Evolutionary conservation across 2,329 filamentous ascomycete species (phyloP).

Genomic region (Fusarium annulatum): DNA sequence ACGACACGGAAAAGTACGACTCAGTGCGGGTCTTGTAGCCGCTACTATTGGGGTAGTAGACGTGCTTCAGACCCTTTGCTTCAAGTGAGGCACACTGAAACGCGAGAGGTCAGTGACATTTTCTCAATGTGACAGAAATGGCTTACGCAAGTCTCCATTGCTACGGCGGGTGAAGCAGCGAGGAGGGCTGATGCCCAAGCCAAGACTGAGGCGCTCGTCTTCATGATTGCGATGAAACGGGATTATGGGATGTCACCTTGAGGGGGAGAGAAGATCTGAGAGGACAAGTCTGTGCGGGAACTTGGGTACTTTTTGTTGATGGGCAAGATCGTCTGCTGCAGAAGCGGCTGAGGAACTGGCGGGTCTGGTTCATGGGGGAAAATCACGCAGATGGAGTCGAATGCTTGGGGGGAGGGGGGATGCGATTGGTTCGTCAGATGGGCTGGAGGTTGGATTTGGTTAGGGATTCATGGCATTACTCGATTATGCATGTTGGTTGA

Average conservation of each 20-base stretch:
- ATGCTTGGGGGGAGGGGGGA: neutral
- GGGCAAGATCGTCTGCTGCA: neutral
- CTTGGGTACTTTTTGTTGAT: slow-evolving; percentile 10
- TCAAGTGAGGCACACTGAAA: slow-evolving; percentile 22
- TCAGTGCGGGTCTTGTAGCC: slow-evolving; percentile 30
- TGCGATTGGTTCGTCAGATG: neutral
- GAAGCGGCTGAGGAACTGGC: neutral
- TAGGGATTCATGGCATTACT: neutral
- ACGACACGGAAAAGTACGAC: slow-evolving; percentile 42
- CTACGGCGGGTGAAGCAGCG: neutral
- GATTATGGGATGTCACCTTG: neutral
- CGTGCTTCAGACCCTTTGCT: slow-evolving; percentile 20
- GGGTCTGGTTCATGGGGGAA: neutral
- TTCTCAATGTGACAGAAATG: neutral
- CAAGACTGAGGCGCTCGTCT: neutral
- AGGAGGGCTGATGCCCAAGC: slow-evolving; percentile 11
- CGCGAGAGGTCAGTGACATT: neutral
- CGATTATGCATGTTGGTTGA: neutral
- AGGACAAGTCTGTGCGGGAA: slow-evolving; percentile 15
- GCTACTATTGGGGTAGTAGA: slow-evolving; percentile 14
- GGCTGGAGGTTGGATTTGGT: neutral
- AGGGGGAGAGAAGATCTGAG: neutral
- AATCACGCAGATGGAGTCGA: slow-evolving; percentile 5
- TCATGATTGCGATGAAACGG: slow-evolving; percentile 11
- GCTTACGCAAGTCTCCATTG: slow-evolving; percentile 7